Evolutionary conservation across 2,329 filamentous ascomycete species (phyloP), one percentile per base, ranked within the genome.

Genomic region (Microdochium bolleyi): DNA sequence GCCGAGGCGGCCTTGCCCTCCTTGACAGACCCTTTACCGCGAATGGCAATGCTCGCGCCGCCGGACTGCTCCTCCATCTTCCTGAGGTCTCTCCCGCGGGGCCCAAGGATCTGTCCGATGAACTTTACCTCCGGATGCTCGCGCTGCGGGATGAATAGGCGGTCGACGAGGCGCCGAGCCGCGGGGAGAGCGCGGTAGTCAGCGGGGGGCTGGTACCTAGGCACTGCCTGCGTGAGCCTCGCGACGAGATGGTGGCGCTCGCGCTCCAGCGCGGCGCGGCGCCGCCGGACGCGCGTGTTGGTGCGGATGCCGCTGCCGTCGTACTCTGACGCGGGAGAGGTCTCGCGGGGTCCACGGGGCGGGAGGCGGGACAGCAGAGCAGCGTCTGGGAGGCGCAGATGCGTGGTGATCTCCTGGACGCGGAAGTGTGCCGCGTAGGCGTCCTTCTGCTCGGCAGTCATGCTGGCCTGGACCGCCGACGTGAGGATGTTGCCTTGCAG

Each of bases 71-170:
- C 80, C 67, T 89, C 85, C 86, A 91, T 89, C 68, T 87, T 88
- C 70, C 89, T 88, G 64, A 91, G 75, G 58, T 87, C 91, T 67
- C 88, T 89, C 67, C 87, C 88, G 81, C 88, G 85, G 68, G 87
- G 87, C 68, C 88, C 87, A 76, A 91, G 89, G 64, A 91, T 83
- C 75, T 91, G 83, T 70, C 87, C 87, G 79, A 92, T 91, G 84
- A 90, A 91, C 80, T 91, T 91, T 80, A 89, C 88, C 69, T 88
- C 84, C 74, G 87, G 87, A 73, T 89, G 90, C 72, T 91, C 87
- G 78, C 88, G 89, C 73, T 87, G 84, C 63, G 87, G 87, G 65
- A 91, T 85, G 70, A 89, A 90, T 77, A 91, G 84, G 73, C 89
- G 89, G 75, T 90, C 87, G n/a, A n/a, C n/a, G n/a, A n/a, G n/a